Base-by-base conservation (phyloP, 371 early-diverging fungal species). In the Chytridium lagenaria region DNA sequence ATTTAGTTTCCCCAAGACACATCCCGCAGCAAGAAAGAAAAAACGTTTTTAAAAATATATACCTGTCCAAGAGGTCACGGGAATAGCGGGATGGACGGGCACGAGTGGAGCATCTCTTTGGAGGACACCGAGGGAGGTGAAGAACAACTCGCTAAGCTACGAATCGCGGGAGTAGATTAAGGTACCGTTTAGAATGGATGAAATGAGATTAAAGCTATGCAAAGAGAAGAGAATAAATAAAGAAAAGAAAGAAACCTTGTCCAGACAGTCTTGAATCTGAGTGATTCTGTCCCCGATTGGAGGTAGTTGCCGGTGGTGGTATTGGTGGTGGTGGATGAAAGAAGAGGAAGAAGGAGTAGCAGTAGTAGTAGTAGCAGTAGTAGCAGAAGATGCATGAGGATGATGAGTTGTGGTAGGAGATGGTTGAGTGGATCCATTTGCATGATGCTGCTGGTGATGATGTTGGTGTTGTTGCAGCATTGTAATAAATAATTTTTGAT, bases 61-160 rank as follows among this genome's bases (percentile, higher is more conserved):
- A 79, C 80, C 72, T 16, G 79, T 78, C 80, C 81, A 83, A 5
- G 78, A 72, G 10, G 80, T 78, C 3, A 83, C 76, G n/a, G 83
- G 83, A 15, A 76, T 69, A n/a, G 64, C 68, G 26, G 28, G 38
- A 44, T 75, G 59, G 19, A 78, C 57, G 23, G 71, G n/a, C 1
- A 75, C 67, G 30, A 83, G 69, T 5, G 83, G 83, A 2, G 83
- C 83, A 59, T 83, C 83, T 30, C 83, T 71, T 44, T 83, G 83
- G 33, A 81, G 73, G 15, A 75, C 80, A 7, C 83, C 83, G 37
- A 78, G 30, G 0, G 83, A 69, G 7, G 67, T 83, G 70, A 59
- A 83, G 50, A 81, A 71, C 49, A 81, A 69, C 59, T 83, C 78
- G 26, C 75, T 38, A 1, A 78, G 7, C 77, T 77, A n/a, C 19